A percentile compares a stretch with the other conserved stretches of the same genome.
Conservation (phyloP, 495 filamentous ascomycete species). For the Penicilliopsis zonata region DNA sequence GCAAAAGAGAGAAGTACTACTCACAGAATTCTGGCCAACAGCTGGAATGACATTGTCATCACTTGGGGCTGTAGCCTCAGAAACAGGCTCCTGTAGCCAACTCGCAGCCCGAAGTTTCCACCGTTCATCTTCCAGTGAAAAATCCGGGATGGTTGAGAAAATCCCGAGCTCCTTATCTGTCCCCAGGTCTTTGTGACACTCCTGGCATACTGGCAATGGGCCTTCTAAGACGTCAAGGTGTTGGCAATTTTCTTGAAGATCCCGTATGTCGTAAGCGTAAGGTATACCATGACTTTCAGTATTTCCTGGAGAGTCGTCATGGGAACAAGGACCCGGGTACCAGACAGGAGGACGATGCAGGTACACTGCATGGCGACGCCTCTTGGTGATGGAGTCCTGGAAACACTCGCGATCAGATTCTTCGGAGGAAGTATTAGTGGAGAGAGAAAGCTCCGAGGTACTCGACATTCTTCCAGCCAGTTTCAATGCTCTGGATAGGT, state of each 20-base stretch:
- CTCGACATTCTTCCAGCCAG: not conserved
- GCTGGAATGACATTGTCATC: not conserved
- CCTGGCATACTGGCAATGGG: not conserved
- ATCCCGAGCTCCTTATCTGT: not conserved
- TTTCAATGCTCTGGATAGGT: too few relatives aligned
- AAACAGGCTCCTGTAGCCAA: not conserved
- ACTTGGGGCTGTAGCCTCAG: not conserved
- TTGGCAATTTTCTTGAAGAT: not conserved
- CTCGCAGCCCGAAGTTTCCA: conserved; percentile 1
- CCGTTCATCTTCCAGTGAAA: not conserved
- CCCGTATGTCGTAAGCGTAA: not conserved
- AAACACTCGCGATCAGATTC: conserved; percentile 2
- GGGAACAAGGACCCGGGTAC: conserved; percentile 4
- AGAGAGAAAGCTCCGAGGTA: not conserved
- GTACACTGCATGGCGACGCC: conserved; percentile 19
- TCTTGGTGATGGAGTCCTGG: conserved; percentile 10
- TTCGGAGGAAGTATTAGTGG: conserved; percentile 1
- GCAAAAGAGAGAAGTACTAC: too few relatives aligned
- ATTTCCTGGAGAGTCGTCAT: conserved; percentile 3
- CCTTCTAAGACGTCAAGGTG: not conserved
- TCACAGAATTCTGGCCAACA: too few relatives aligned
- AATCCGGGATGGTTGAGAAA: not conserved
- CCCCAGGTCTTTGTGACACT: not conserved
- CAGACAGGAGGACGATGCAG: conserved; percentile 20
- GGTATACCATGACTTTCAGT: conserved; percentile 2